Conservation (phyloP, 2,329 filamentous ascomycete species). For the Penicillium thymicola region DNA sequence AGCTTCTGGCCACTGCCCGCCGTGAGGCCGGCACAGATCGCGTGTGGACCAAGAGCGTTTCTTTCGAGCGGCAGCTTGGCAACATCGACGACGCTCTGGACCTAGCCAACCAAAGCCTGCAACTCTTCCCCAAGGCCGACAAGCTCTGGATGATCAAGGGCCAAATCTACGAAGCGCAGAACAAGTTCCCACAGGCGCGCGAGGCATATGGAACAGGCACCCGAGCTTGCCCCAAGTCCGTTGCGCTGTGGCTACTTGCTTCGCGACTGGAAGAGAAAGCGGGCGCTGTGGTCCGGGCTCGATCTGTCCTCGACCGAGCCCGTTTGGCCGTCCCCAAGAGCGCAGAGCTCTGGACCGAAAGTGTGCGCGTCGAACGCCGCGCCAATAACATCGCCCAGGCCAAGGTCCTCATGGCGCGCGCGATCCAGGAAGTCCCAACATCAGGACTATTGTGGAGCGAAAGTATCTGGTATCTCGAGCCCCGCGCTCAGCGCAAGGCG, state of each 20-base stretch:
- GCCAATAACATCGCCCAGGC: conserved; percentile 80
- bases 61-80: conserved; percentile 82
- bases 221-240: conserved; percentile 77
- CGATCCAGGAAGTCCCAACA: conserved; percentile 83
- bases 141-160: conserved; percentile 99
- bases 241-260: conserved; percentile 86
- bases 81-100: conserved; percentile 79
- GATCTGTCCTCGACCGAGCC: conserved; percentile 88
- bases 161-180: conserved; percentile 86
- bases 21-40: conserved; percentile 90
- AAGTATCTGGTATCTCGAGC: conserved; percentile 91
- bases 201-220: conserved; percentile 88
- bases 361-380: conserved; percentile 86
- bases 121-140: conserved; percentile 76
- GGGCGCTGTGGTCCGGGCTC: conserved; percentile 83
- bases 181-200: conserved; percentile 76
- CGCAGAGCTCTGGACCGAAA: conserved; percentile 83
- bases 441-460: conserved; percentile 89
- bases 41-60: conserved; percentile 94
- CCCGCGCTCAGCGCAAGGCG: conserved; percentile 87
- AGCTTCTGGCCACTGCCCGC: conserved; percentile 76
- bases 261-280: conserved; percentile 81
- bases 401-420: conserved; percentile 87
- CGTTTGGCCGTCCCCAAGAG: conserved; percentile 83
- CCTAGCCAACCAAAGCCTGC: conserved; percentile 79